Evolutionary conservation across 1,284 basidiomycete species (phyloP).

Genomic region (Vanrija humicola): DNA sequence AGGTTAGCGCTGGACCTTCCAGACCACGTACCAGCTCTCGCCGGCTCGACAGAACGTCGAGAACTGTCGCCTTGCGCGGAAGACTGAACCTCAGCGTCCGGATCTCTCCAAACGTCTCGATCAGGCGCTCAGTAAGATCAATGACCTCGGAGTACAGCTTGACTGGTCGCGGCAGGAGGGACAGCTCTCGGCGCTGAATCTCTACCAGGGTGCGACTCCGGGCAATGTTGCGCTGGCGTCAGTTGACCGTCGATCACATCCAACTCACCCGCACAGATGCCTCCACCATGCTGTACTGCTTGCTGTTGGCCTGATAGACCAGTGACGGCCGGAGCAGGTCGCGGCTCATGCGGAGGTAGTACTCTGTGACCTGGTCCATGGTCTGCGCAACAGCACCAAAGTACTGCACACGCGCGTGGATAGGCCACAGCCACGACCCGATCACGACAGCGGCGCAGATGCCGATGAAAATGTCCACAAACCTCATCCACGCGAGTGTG

Average conservation of each 20-base stretch:
- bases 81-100: constrained; percentile 47
- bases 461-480: constrained; percentile 44
- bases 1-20: constrained; percentile 11
- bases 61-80: constrained; percentile 47
- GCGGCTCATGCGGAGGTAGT: constrained; percentile 44
- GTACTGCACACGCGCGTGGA: constrained; percentile 47
- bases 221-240: constrained; percentile 25
- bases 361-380: constrained; percentile 41
- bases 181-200: constrained; percentile 48
- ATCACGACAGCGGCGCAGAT: constrained; percentile 47
- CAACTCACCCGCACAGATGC: constrained; percentile 23
- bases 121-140: constrained; percentile 43
- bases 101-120: constrained; percentile 48
- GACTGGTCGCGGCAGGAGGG: constrained; percentile 51
- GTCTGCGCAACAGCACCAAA: constrained; percentile 41
- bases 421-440: constrained; percentile 44
- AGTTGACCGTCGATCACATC: not conserved
- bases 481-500: constrained; percentile 40
- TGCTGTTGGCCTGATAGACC: constrained; percentile 36
- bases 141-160: constrained; percentile 48
- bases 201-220: constrained; percentile 35
- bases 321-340: constrained; percentile 42
- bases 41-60: constrained; percentile 51
- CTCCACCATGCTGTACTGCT: constrained; percentile 36
- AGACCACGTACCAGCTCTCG: constrained; percentile 45